phyloP scores from a whole-genome alignment of 805 yeast genomes.

The Saccharomyces jurei region DNA sequence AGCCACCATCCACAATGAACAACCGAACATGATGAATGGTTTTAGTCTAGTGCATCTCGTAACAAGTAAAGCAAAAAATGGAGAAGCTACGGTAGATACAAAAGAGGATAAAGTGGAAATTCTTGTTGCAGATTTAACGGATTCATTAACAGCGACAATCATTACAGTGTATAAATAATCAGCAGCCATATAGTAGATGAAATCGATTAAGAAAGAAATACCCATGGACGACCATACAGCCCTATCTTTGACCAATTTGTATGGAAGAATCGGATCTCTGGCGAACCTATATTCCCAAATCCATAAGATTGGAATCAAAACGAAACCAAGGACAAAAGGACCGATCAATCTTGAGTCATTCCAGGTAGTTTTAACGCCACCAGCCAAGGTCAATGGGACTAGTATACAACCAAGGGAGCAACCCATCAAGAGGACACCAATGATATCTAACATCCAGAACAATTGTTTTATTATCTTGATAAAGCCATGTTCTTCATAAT shows the following conservation, averaged over 20 bases:
- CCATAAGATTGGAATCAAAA: conserved; percentile 48
- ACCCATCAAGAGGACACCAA: conserved; percentile 51
- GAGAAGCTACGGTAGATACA: conserved; percentile 54
- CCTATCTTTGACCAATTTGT: conserved; percentile 50
- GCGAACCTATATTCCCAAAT: conserved; percentile 54
- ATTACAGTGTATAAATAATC: conserved; percentile 62
- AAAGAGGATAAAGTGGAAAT: conserved; percentile 55
- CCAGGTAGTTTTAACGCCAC: conserved; percentile 54
- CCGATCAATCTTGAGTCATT: conserved; percentile 51
- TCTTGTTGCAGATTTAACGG: conserved; percentile 54
- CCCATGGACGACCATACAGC: conserved; percentile 67
- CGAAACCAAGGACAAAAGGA: conserved; percentile 61
- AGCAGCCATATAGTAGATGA: conserved; percentile 61
- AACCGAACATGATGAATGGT: conserved; percentile 52
- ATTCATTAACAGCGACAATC: conserved; percentile 53
- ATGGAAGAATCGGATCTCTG: conserved; percentile 56
- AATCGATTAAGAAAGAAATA: conserved; percentile 50
- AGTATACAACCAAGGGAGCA: conserved; percentile 55
- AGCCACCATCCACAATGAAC: conserved; percentile 49
- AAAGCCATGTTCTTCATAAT: conserved; percentile 33
- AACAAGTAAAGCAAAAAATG: conserved; percentile 47
- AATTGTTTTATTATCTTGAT: conserved; percentile 29
- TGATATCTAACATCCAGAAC: conserved; percentile 58
- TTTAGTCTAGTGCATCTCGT: conserved; percentile 45
- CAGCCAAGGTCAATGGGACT: conserved; percentile 70